Conservation (phyloP, 257 asterid genomes). For the Solanum arcanum region DNA sequence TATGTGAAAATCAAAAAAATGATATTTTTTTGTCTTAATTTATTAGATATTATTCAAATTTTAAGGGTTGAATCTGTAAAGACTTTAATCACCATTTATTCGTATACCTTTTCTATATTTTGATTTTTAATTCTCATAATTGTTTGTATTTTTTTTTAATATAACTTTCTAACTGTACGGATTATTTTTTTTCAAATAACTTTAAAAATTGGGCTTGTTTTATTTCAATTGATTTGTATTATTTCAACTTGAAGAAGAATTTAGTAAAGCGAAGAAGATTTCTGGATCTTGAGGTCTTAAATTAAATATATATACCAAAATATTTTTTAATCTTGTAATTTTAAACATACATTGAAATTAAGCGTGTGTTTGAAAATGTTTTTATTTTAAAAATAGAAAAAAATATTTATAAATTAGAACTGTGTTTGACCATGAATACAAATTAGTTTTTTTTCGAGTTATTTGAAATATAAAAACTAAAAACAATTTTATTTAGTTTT, state of each 20-base stretch:
- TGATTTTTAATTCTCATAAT: neutral
- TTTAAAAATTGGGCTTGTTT: neutral
- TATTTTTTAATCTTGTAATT: too few species aligned
- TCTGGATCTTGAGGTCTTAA: rapidly evolving
- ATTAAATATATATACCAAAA: neutral
- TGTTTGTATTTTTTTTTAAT: neutral
- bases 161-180: neutral
- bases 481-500: neutral
- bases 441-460: neutral
- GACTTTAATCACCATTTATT: neutral
- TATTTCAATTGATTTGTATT: neutral
- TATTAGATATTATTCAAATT: neutral
- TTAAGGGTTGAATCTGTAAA: rapidly evolving
- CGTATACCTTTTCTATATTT: neutral
- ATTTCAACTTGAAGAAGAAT: neutral
- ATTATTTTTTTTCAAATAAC: neutral
- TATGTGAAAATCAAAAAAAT: rapidly evolving
- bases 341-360: neutral
- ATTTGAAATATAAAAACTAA: neutral
- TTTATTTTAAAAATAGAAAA: neutral
- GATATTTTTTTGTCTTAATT: rapidly evolving
- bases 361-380: rapidly evolving
- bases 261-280: rapidly evolving
- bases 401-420: too few species aligned
- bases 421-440: neutral